Percentiles rank a stretch among this genome's conserved stretches.
Evolutionary conservation across 176 grass and related monocot species (phyloP).

Genomic region (Lolium perenne): DNA sequence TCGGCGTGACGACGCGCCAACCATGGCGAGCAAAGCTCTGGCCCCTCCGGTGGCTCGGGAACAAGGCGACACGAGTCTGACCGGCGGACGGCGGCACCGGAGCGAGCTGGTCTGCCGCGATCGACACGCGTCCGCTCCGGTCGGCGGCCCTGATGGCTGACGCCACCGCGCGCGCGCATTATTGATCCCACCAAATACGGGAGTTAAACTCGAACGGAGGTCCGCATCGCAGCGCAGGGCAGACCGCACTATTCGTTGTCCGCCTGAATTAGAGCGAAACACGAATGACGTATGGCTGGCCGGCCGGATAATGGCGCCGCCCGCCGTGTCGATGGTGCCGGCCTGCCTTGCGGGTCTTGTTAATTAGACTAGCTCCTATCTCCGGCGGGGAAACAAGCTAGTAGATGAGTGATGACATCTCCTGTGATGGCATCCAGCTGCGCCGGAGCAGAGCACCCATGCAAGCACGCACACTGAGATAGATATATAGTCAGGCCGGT

Average conservation of each 20-base stretch:
- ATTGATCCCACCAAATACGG: slow-evolving; percentile 1
- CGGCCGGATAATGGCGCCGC: neutral
- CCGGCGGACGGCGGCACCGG: neutral
- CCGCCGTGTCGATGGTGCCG: neutral
- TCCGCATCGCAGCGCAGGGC: neutral
- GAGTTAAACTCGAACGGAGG: slow-evolving; percentile 6
- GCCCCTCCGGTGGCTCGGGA: neutral
- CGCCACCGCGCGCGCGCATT: neutral
- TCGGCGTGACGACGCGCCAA: neutral
- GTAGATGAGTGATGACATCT: too few relatives aligned
- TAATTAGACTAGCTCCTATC: too few relatives aligned
- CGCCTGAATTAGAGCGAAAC: neutral
- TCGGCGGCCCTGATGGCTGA: neutral
- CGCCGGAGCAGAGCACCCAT: too few relatives aligned
- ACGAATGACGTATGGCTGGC: neutral
- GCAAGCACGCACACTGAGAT: too few relatives aligned
- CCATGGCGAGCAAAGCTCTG: neutral
- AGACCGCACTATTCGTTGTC: neutral
- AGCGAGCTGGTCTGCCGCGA: neutral
- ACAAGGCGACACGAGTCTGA: neutral
- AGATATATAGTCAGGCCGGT: too few relatives aligned
- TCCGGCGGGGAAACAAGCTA: too few relatives aligned
- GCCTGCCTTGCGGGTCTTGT: too few relatives aligned
- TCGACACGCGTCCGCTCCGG: neutral
- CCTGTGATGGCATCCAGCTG: too few relatives aligned